Conservation (phyloP, 768 basidiomycete species). For the Lactarius hatsudake region DNA sequence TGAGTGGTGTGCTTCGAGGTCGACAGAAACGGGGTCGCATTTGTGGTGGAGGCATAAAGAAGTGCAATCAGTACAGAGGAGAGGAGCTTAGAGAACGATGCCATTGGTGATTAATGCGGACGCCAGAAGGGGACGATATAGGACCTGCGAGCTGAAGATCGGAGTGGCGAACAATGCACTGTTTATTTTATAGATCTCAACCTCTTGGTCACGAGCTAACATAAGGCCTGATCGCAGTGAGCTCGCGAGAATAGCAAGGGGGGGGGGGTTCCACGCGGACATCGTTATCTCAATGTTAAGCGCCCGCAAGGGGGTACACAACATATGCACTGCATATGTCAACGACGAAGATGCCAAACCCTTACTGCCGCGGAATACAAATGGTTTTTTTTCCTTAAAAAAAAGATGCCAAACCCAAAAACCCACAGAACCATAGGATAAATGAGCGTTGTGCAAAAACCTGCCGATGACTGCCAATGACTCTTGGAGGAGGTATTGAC, state of each 20-base stretch:
- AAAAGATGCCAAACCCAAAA: not conserved
- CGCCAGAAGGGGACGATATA: not conserved
- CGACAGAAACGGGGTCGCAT: slow-evolving; percentile 28
- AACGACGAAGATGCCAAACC: not conserved
- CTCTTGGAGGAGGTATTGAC: not conserved
- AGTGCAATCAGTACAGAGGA: slow-evolving; percentile 30
- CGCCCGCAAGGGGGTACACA: slow-evolving; percentile 11
- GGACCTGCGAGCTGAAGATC: not conserved
- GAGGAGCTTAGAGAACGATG: slow-evolving; percentile 29
- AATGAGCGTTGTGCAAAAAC: not conserved
- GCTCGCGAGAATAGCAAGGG: slow-evolving; percentile 15
- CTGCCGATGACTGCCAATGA: not conserved
- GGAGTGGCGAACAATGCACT: not conserved
- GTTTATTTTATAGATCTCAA: not conserved
- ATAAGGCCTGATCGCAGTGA: not conserved
- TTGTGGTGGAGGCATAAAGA: slow-evolving; percentile 26
- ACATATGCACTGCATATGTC: not conserved
- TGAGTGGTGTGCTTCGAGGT: slow-evolving; percentile 30
- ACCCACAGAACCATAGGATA: not conserved
- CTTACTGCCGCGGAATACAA: too few relatives aligned
- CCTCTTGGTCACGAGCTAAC: not conserved
- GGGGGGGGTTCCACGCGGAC: not conserved
- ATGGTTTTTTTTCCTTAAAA: too few relatives aligned
- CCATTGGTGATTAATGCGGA: slow-evolving; percentile 9
- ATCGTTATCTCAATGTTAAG: slow-evolving; percentile 35